Evolutionary conservation across 2,329 filamentous ascomycete genomes (phyloP).

Genomic region (Tolypocladium nubicola): DNA sequence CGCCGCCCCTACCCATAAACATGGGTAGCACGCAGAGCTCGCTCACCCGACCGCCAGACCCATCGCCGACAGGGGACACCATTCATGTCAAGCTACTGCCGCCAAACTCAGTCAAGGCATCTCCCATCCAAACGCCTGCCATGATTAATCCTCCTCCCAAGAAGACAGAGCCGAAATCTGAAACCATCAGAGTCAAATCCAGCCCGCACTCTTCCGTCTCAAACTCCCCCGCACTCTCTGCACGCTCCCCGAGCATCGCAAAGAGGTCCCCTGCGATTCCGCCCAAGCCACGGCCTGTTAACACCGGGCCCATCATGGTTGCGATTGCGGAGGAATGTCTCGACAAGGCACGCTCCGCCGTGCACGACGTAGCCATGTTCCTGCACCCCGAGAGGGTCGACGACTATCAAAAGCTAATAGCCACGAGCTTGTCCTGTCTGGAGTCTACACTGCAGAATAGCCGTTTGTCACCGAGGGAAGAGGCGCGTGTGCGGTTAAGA

Average conservation of each 20-base stretch:
- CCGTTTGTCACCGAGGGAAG: slow-evolving; percentile 51
- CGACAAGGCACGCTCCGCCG: slow-evolving; percentile 47
- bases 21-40: slow-evolving; percentile 13
- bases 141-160: slow-evolving; percentile 3
- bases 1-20: slow-evolving; percentile 13
- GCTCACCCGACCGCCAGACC: slow-evolving; percentile 3
- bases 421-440: slow-evolving; percentile 62
- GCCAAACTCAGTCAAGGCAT: slow-evolving; percentile 2
- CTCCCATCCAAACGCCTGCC: slow-evolving; percentile 6
- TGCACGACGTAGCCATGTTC: slow-evolving; percentile 32
- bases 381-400: slow-evolving; percentile 34
- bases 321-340: slow-evolving; percentile 71
- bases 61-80: slow-evolving; percentile 4
- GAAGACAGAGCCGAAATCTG: slow-evolving; percentile 6
- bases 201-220: slow-evolving; percentile 28
- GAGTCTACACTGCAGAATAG: slow-evolving; percentile 56
- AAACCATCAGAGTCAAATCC: slow-evolving; percentile 16
- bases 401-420: slow-evolving; percentile 63
- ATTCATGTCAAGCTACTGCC: slow-evolving; percentile 1
- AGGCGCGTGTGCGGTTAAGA: slow-evolving; percentile 58
- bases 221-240: slow-evolving; percentile 30
- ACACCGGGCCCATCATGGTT: slow-evolving; percentile 50
- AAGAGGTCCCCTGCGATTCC: slow-evolving; percentile 31
- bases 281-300: slow-evolving; percentile 30
- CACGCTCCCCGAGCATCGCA: slow-evolving; percentile 27